Percentiles rank a stretch among this genome's conserved stretches.
phyloP scores from a whole-genome alignment of 495 filamentous ascomycete genomes.

The Cercophora scortea region DNA sequence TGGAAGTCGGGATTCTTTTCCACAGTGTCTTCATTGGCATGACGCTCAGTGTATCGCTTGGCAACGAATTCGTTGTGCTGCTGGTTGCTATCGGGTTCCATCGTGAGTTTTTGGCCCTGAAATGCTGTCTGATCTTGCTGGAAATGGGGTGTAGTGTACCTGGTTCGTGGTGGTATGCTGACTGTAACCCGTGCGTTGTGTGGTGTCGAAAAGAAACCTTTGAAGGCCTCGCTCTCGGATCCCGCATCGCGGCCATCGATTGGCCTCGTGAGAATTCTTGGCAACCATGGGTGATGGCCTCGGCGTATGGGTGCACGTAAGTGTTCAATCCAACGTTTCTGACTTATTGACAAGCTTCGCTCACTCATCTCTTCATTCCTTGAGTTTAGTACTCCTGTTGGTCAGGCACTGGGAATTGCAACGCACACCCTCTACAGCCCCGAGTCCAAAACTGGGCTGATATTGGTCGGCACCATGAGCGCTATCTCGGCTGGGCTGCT shows the following conservation, averaged over 20 bases:
- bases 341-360: not conserved
- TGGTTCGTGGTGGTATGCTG: not conserved
- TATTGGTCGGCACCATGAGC: slow-evolving; percentile 90
- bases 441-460: slow-evolving; percentile 64
- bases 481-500: slow-evolving; percentile 77
- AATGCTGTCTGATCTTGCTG: too few relatives aligned
- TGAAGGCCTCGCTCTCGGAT: slow-evolving; percentile 68
- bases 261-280: slow-evolving; percentile 38
- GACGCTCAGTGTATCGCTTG: slow-evolving; percentile 70
- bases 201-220: slow-evolving; percentile 40
- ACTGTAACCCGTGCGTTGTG: not conserved
- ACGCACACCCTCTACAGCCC: slow-evolving; percentile 81
- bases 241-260: slow-evolving; percentile 56
- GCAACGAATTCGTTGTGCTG: slow-evolving; percentile 67
- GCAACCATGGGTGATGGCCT: slow-evolving; percentile 84
- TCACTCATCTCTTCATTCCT: not conserved
- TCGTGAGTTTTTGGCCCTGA: slow-evolving; percentile 26
- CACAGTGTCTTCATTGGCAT: slow-evolving; percentile 86
- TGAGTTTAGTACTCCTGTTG: slow-evolving; percentile 68
- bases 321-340: not conserved
- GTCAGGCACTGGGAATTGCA: slow-evolving; percentile 81
- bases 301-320: slow-evolving; percentile 68
- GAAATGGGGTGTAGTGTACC: not conserved
- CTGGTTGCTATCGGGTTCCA: slow-evolving; percentile 78
- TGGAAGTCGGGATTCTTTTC: slow-evolving; percentile 80